These are phyloP conservation scores for Cucurbita argyrosperma DNA, from an alignment of 306 rosid genomes.

Conservation along the genomic window DNA sequence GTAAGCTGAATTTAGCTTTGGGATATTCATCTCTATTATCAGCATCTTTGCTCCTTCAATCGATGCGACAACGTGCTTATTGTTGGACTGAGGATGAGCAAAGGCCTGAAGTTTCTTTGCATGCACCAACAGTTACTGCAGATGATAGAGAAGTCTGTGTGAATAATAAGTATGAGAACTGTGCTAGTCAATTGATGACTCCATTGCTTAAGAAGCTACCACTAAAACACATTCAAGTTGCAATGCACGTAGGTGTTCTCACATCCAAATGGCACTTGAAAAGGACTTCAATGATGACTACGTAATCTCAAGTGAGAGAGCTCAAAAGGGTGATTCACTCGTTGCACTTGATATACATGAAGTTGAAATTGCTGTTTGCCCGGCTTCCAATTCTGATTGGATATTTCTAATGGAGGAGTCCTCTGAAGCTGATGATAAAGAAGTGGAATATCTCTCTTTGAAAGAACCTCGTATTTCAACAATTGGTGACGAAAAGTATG, in stretches of 20 bases:
- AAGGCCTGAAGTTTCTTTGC: conserved; percentile 12
- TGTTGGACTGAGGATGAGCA: conserved; percentile 22
- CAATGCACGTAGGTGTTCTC: conserved; percentile 48
- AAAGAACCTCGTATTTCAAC: conserved; percentile 39
- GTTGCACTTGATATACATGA: conserved; percentile 40
- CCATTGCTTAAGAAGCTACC: conserved; percentile 50
- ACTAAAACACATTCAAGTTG: conserved; percentile 50
- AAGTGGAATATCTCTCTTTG: conserved; percentile 31
- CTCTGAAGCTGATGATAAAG: conserved; percentile 15
- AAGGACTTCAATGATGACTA: conserved; percentile 24
- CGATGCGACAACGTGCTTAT: conserved; percentile 34
- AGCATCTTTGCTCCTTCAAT: conserved; percentile 41
- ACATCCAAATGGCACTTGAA: conserved; percentile 32
- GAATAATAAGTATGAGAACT: conserved; percentile 23
- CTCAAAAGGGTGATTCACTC: conserved; percentile 24
- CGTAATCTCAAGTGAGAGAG: conserved; percentile 13
- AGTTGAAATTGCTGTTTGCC: conserved; percentile 52
- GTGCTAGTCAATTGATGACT: conserved; percentile 28
- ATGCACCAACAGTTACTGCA: conserved; percentile 10
- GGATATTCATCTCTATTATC: conserved; percentile 44
- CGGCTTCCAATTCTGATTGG: conserved; percentile 35
- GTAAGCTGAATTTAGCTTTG: conserved; percentile 58
- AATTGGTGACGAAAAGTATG: conserved; percentile 36
- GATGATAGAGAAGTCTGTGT: conserved; percentile 19
- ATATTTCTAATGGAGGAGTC: conserved; percentile 21